A percentile compares a stretch with the other conserved stretches of the same genome.
These are phyloP conservation scores for Rhodotorula sphaerocarpa DNA, from an alignment of 768 basidiomycete species.

Conservation along the genomic window DNA sequence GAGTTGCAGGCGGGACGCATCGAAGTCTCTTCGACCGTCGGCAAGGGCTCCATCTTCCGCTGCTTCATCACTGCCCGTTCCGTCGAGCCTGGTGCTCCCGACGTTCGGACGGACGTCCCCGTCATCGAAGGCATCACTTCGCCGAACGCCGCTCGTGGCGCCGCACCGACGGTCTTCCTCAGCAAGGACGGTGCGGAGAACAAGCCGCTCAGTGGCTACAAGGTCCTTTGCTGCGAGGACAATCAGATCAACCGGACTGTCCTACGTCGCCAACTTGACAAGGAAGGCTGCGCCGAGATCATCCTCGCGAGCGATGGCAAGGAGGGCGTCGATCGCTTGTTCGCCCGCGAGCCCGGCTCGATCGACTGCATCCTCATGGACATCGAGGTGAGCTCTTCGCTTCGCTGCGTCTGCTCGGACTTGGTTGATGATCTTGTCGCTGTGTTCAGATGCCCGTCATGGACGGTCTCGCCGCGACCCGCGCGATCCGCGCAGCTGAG, in stretches of 20 bases:
- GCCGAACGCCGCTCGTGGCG: slow-evolving; percentile 17
- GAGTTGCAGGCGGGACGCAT: slow-evolving; percentile 29
- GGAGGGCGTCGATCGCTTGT: slow-evolving; percentile 12
- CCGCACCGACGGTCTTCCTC: slow-evolving; percentile 11
- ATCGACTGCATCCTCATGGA: slow-evolving; percentile 35
- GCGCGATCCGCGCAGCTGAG: slow-evolving; percentile 24
- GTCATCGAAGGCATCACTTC: slow-evolving; percentile 27
- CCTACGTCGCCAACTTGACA: slow-evolving; percentile 19
- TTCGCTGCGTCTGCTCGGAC: too few species aligned
- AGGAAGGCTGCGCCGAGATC: slow-evolving; percentile 16
- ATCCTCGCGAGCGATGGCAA: slow-evolving; percentile 24
- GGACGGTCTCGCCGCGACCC: slow-evolving; percentile 34
- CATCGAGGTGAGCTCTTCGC: slow-evolving; percentile 23
- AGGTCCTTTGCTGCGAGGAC: slow-evolving; percentile 30
- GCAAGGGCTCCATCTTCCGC: slow-evolving; percentile 31
- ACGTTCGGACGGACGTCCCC: background rate
- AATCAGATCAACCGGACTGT: slow-evolving; percentile 31
- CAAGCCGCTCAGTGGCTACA: slow-evolving; percentile 1
- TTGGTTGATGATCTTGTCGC: background rate
- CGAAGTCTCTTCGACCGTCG: slow-evolving; percentile 25
- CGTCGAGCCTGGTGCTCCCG: slow-evolving; percentile 10
- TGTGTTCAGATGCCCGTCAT: slow-evolving; percentile 29
- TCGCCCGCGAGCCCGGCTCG: background rate
- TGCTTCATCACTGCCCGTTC: slow-evolving; percentile 31
- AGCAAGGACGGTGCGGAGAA: slow-evolving; percentile 4